Evolutionary conservation across 2,329 filamentous ascomycete species (phyloP), one percentile per base, ranked within the genome.

Genomic region (Cercospora zeina): DNA sequence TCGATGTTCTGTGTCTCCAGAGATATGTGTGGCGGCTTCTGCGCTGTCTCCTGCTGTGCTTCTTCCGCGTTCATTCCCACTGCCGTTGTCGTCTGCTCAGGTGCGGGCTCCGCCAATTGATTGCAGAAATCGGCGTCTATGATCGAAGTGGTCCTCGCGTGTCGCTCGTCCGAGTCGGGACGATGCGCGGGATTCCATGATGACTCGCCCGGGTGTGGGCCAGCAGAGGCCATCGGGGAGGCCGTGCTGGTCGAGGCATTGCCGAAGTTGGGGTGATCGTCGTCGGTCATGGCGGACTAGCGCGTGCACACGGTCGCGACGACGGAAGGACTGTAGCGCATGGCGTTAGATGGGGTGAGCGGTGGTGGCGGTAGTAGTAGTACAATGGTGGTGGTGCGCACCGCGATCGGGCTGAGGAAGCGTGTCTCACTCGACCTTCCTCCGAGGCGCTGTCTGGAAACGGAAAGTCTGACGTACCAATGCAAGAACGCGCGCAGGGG

Each of bases 141-240:
- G 27, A 57, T 61, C 14, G 62, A 64, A 9, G 47, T 67, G 56
- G 69, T 69, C 50, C 62, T 65, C 21, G 50, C 60, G 59, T 67
- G 71, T 33, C 34, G 50, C 24, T 54, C 21, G 14, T 64, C 45
- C 21, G 62, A 61, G 54, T 68, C 62, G 24, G 65, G 78, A 70
- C 81, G 76, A 63, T 83, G 72, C 19, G 83, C 83, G 49, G 83
- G 83, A 76, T 86, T 82, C 84, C 83, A 85, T 58, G 78, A 68
- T 34, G 59, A 54, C 49, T 63, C 57, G 51, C 61, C 61, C 30
- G 54, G 54, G 33, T 34, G 45, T 36, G 57, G 19, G 42, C 27
- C 49, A 42, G 61, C 39, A 54, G 61, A 37, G 31, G 37, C 39
- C 49, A 39, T 24, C 24, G 34, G 30, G 16, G 54, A 42, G 14